Base-by-base conservation (phyloP, 129 eudicot species). In the Silybum marianum region DNA sequence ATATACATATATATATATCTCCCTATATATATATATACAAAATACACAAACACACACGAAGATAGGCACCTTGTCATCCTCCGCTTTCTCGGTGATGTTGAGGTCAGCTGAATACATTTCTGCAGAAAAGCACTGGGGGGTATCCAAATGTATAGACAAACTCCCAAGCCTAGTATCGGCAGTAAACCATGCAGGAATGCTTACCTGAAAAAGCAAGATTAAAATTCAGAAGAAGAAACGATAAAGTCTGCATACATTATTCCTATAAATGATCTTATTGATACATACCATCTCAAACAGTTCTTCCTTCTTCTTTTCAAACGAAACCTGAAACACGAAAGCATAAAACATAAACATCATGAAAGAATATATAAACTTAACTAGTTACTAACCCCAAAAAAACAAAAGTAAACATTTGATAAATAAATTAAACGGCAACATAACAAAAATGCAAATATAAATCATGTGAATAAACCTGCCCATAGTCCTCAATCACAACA, bases 61-160 rank as follows among this genome's bases (percentile, higher is more conserved):
- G 51, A 32, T 40, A 69, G 54, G 65, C 80, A 90, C 98, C 96
- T 94, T 94, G 82, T 94, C 98, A 90, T 94, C 98, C 76, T 94
- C 98, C 32, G 97, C 89, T 78, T 90, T 94, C 76, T 93, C 96
- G 10, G 75, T 14, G 82, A 94, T 94, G 83, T 80, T 81, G 60
- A 94, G 95, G 81, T 94, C 98, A 79, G 83, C 96, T 79, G 98
- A 90, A 86, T 94, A 94, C 97, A 92, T 94, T 86, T 94, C 98
- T 30, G 98, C 98, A 48, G 96, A 88, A 83, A 94, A 94, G 86
- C 98, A 94, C 46, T 94, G 98, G 11, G 98, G 96, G 0, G 96
- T 90, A 46, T 94, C 98, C 84, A 94, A 82, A 87, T 94, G 97
- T 72, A 94, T 82, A 46, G 98, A 90, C 91, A 94, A 89, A 86